Percentiles rank a stretch among this genome's conserved stretches.
phyloP scores from a whole-genome alignment of 805 yeast species.

The Teunomyces aglyptinius region DNA sequence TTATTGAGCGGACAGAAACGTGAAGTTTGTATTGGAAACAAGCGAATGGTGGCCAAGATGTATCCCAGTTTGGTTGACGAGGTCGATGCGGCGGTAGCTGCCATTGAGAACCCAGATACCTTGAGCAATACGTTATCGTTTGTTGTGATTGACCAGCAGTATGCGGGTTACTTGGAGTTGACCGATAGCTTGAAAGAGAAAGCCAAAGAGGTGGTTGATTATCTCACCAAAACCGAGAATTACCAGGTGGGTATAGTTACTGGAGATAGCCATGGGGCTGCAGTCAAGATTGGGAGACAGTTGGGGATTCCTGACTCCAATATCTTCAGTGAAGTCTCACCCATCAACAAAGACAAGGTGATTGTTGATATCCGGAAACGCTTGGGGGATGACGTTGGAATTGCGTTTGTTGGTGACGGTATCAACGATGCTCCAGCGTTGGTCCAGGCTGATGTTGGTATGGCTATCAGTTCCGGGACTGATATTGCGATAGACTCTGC shows the following conservation, averaged over 20 bases:
- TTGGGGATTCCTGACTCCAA: slow-evolving; percentile 65
- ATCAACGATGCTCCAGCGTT: slow-evolving; percentile 97
- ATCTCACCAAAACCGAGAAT: slow-evolving; percentile 48
- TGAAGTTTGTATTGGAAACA: slow-evolving; percentile 53
- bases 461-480: slow-evolving; percentile 89
- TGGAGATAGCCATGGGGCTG: slow-evolving; percentile 74
- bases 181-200: slow-evolving; percentile 68
- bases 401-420: slow-evolving; percentile 96
- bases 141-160: slow-evolving; percentile 56
- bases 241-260: slow-evolving; percentile 80
- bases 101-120: slow-evolving; percentile 10
- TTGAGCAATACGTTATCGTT: slow-evolving; percentile 48
- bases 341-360: slow-evolving; percentile 70
- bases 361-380: slow-evolving; percentile 55
- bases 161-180: slow-evolving; percentile 65
- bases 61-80: slow-evolving; percentile 15
- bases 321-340: slow-evolving; percentile 74
- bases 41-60: slow-evolving; percentile 33
- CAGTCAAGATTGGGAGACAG: slow-evolving; percentile 58
- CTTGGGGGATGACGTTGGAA: slow-evolving; percentile 38
- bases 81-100: slow-evolving; percentile 2
- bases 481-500: slow-evolving; percentile 98
- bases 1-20: slow-evolving; percentile 21
- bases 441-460: slow-evolving; percentile 83
- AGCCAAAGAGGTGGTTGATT: slow-evolving; percentile 57